These are phyloP conservation scores for Akebia trifoliata DNA, from an alignment of 164 flowering plant genomes.

Conservation along the genomic window DNA sequence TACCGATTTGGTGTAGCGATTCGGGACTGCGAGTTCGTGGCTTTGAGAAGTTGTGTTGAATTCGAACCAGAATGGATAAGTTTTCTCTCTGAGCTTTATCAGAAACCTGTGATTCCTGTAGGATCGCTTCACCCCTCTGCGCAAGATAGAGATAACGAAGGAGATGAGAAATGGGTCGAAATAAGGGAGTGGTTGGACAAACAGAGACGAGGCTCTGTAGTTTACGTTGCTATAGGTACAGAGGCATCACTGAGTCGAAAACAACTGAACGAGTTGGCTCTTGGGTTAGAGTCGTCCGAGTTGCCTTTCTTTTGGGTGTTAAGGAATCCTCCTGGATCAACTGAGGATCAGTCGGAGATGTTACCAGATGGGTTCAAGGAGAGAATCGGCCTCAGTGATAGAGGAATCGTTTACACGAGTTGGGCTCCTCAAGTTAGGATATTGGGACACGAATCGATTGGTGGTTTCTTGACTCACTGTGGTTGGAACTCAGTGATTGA, in stretches of 20 bases:
- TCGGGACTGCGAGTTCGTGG: conserved; percentile 31
- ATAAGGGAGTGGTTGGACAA: conserved; percentile 41
- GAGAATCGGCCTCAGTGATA: conserved; percentile 18
- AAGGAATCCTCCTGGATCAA: conserved; percentile 21
- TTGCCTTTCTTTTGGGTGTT: conserved; percentile 58
- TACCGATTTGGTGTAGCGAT: conserved; percentile 22
- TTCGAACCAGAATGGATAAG: conserved; percentile 51
- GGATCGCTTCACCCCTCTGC: conserved; percentile 43
- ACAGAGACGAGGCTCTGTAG: conserved; percentile 24
- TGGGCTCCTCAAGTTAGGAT: conserved; percentile 61
- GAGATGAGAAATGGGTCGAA: conserved; percentile 21
- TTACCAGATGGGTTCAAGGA: conserved; percentile 36
- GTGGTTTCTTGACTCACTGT: conserved; percentile 59
- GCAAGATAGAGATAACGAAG: not conserved
- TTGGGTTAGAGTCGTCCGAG: conserved; percentile 47
- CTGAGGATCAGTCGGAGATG: conserved; percentile 1
- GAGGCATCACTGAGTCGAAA: conserved; percentile 35
- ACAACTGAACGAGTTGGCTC: conserved; percentile 37
- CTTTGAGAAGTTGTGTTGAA: conserved; percentile 39
- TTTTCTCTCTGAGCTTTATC: conserved; percentile 29
- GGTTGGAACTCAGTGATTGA: conserved; percentile 64
- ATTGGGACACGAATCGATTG: conserved; percentile 39
- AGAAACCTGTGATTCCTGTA: conserved; percentile 43
- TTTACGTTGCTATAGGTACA: conserved; percentile 54
- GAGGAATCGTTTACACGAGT: conserved; percentile 32